Evolutionary conservation across 768 basidiomycete genomes (phyloP).

Genomic region (Trametes cingulata): DNA sequence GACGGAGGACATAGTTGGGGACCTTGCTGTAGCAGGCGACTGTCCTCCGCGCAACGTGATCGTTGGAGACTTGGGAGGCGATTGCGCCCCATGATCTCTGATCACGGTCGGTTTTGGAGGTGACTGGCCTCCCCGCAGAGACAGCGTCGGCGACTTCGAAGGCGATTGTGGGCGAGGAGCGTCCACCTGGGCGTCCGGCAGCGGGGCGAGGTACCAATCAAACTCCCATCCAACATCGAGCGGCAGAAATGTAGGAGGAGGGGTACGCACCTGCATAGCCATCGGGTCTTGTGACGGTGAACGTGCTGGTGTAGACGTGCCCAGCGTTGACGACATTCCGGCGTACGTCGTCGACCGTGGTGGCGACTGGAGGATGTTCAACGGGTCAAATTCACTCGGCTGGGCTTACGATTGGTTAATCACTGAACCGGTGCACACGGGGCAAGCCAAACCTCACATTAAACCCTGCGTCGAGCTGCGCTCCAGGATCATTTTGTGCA

Average conservation of each 20-base stretch:
- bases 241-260: background rate
- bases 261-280: conserved; percentile 13
- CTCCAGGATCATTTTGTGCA: background rate
- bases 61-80: background rate
- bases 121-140: background rate
- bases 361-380: conserved; percentile 1
- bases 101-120: background rate
- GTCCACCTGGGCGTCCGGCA: conserved; percentile 1
- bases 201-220: background rate
- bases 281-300: background rate
- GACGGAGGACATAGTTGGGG: background rate
- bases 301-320: background rate
- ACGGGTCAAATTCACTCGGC: background rate
- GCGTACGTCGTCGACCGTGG: background rate
- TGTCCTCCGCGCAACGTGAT: background rate
- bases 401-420: conserved; percentile 1
- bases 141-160: background rate
- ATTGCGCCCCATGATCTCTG: background rate
- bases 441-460: background rate
- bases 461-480: background rate
- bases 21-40: background rate
- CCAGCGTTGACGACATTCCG: background rate
- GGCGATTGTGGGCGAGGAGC: background rate
- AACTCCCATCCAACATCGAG: background rate
- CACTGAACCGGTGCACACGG: background rate